phyloP scores from a whole-genome alignment of 192 early-diverging fungal species.

The Radiomyces spectabilis region DNA sequence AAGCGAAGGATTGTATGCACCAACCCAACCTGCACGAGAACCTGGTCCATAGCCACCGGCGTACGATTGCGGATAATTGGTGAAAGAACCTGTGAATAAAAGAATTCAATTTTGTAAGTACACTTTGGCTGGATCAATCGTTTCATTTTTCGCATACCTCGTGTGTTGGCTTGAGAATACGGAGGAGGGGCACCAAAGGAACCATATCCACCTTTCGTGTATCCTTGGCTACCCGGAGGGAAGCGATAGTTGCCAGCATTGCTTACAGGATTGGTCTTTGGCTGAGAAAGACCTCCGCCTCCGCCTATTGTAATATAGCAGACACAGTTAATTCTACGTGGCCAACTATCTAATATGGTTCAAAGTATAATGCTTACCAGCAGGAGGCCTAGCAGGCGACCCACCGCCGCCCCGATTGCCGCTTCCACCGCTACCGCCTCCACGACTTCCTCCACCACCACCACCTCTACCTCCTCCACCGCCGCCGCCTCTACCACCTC shows the following conservation, averaged over 20 bases:
- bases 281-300: neutral
- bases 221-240: constrained; percentile 8
- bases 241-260: too few species aligned
- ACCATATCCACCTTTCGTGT: constrained; percentile 22
- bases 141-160: neutral
- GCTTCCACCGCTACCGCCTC: neutral
- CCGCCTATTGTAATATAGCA: neutral
- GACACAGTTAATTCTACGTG: neutral
- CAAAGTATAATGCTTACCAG: neutral
- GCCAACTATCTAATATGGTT: neutral
- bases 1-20: constrained; percentile 20
- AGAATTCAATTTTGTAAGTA: neutral
- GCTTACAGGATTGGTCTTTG: neutral
- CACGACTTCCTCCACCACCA: neutral
- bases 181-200: neutral
- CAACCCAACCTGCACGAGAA: constrained; percentile 16
- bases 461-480: constrained; percentile 7
- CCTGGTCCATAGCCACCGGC: constrained; percentile 13
- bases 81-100: constrained; percentile 7
- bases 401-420: neutral
- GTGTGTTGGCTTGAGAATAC: neutral
- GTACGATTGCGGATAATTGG: constrained; percentile 19
- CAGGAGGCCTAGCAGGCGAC: neutral
- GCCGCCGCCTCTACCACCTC: constrained; percentile 7
- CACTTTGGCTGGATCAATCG: neutral